phyloP scores from a whole-genome alignment of 805 yeast genomes.

The Candida chauliodis region DNA sequence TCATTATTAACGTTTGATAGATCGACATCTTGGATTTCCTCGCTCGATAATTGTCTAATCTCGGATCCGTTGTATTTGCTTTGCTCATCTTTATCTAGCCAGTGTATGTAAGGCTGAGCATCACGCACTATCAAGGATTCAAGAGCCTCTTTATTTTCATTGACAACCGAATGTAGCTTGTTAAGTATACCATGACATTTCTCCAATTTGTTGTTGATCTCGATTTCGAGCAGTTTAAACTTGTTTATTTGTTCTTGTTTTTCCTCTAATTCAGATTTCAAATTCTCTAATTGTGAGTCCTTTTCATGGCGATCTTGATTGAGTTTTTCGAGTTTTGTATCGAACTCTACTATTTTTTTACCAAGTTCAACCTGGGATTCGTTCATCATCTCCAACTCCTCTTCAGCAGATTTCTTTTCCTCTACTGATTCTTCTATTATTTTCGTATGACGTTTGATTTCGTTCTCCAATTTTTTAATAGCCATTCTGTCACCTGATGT shows the following conservation, averaged over 20 bases:
- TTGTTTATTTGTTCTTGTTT: conserved; percentile 48
- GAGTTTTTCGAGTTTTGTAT: conserved; percentile 24
- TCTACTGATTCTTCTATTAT: conserved; percentile 41
- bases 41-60: conserved; percentile 45
- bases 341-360: conserved; percentile 31
- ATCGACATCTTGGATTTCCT: conserved; percentile 49
- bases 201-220: conserved; percentile 60
- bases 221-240: conserved; percentile 63
- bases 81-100: conserved; percentile 45
- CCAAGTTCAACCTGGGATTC: conserved; percentile 19
- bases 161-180: conserved; percentile 37
- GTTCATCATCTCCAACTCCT: conserved; percentile 21
- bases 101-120: conserved; percentile 45
- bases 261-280: conserved; percentile 28
- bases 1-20: conserved; percentile 46
- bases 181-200: conserved; percentile 42
- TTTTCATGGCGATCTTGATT: conserved; percentile 38
- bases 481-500: conserved; percentile 55
- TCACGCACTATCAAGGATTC: conserved; percentile 50
- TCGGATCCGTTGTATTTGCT: conserved; percentile 29
- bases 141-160: conserved; percentile 38
- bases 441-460: conserved; percentile 52
- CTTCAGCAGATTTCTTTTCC: conserved; percentile 38
- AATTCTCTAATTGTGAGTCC: conserved; percentile 35
- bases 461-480: conserved; percentile 60